Evolutionary conservation across 371 early-diverging fungal genomes (phyloP).

Genomic region (Conidiobolus incongruus): DNA sequence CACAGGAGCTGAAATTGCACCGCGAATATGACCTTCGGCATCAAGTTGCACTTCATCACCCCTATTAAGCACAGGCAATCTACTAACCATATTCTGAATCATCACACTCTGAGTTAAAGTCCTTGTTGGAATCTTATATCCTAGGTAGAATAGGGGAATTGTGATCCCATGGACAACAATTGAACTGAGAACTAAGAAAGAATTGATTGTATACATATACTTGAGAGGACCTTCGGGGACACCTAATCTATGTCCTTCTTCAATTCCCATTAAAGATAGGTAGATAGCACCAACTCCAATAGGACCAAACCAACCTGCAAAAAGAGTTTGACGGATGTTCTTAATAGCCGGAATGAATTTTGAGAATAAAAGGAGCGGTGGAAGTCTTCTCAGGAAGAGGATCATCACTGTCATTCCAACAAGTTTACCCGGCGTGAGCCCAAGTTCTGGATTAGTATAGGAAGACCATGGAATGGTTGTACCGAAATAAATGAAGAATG

Average conservation of each 20-base stretch:
- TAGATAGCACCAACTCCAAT: constrained; percentile 84
- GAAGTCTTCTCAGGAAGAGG: constrained; percentile 65
- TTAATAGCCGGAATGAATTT: constrained; percentile 44
- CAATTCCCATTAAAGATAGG: constrained; percentile 33
- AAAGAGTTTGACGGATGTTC: constrained; percentile 59
- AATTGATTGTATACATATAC: constrained; percentile 8
- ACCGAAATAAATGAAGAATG: constrained; percentile 87
- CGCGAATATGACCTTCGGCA: no score
- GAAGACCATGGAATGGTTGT: constrained; percentile 57
- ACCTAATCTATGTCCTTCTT: constrained; percentile 14
- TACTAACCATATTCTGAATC: neutral
- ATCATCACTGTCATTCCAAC: constrained; percentile 40
- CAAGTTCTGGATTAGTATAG: constrained; percentile 26
- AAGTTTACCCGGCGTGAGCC: constrained; percentile 38
- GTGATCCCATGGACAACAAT: constrained; percentile 61
- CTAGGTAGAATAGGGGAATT: constrained; percentile 41
- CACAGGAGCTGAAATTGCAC: no score
- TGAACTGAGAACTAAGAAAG: constrained; percentile 49
- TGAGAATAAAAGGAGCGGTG: constrained; percentile 39
- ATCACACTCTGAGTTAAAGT: neutral
- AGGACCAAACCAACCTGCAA: constrained; percentile 95
- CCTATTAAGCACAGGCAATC: neutral
- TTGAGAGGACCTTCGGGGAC: constrained; percentile 42
- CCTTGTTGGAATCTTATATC: constrained; percentile 9
- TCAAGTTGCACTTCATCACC: neutral